Evolutionary conservation across 2,329 filamentous ascomycete genomes (phyloP), one percentile per base, ranked within the genome.

Genomic region (Penicillium verrucosum): DNA sequence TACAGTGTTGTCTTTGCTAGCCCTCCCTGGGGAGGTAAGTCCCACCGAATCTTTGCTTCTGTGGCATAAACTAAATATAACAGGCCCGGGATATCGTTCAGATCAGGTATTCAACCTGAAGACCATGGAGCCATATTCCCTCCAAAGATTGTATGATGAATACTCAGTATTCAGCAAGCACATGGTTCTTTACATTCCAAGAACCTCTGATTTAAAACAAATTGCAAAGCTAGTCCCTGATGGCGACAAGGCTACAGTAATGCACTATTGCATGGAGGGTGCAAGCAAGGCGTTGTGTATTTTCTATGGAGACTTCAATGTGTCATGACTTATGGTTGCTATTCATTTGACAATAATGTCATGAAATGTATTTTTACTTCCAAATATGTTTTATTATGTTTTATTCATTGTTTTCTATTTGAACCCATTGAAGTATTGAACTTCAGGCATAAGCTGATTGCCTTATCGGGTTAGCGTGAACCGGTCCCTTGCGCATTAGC

Each of bases 261-360:
- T 90, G 47, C 94, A 99, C 77, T 97, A 97, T 71, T 96, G 92
- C 70, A 90, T 96, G 78, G 82, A 89, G 65, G 91, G 92, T 12
- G 89, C 89, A 7, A 97, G 92, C 73, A 97, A 97, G 75, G 84
- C 83, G 23, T 70, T 87, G 29, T 86, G 83, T 72, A 79, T 81
- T 23, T 87, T 81, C 64, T 82, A 83, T 63, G 84, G 84, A 5
- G 74, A 77, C 11, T 84, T 83, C 52, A 67, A 78, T 42, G 71
- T 78, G 45, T 36, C 56, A 60, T 70, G 57, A 68, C 42, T 36
- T 51, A 52, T 23, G 50, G n/a, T 52, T 45, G 16, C 41, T 46
- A 38, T 50, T 50, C 23, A 46, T 16, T 12, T 23, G 50, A 37
- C 23, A 46, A 47, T 25, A 25, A 32, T 12, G 14, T 16, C 14